Base-by-base conservation (phyloP, 2,329 filamentous ascomycete species). In the Phaeoacremonium minimum region DNA sequence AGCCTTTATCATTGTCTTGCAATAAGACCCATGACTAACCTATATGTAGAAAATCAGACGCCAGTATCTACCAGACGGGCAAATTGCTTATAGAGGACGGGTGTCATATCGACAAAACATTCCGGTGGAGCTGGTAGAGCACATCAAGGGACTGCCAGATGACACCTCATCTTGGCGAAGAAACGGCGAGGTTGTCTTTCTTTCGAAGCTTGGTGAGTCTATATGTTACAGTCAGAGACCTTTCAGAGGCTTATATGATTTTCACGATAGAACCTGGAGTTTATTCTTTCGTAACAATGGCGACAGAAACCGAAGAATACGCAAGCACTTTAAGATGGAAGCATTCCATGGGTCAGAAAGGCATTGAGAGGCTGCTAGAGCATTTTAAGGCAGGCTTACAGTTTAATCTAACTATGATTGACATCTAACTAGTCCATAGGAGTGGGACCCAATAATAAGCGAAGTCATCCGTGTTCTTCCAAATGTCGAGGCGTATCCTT, bases 51-150 rank as follows among this genome's bases (percentile, higher is more conserved):
- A 35, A 39, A 19, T 35, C 3, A 31, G 37, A 9, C 22, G 15
- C 22, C 16, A 30, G 15, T 39, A 39, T 18, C 26, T 39, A 11
- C 37, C 37, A 18, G 18, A 35, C 26, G 31, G 26, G 14, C 8
- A 9, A 4, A 22, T 19, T 3, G 14, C 18, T 8, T 39, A 39
- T 28, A 31, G 31, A 14, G 37, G 37, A 6, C n/a, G 26, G n/a
- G 37, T 39, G 14, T 22, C 37, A 7, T 39, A 39, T 20, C 37
- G 37, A 9, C 32, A 30, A 18, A 30, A 34, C 15, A 22, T 39
- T 18, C 18, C 37, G 14, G 22, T 31, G 28, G 18, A 34, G 16
- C 26, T 26, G 12, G 26, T 39, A 5, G 15, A 17, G 18, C 31
- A 39, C 11, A 35, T 39, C n/a, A 9, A 18, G 8, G 31, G 19